These are phyloP conservation scores for Atkinsonella texensis DNA, from an alignment of 2,329 filamentous ascomycete species.

Conservation along the genomic window DNA sequence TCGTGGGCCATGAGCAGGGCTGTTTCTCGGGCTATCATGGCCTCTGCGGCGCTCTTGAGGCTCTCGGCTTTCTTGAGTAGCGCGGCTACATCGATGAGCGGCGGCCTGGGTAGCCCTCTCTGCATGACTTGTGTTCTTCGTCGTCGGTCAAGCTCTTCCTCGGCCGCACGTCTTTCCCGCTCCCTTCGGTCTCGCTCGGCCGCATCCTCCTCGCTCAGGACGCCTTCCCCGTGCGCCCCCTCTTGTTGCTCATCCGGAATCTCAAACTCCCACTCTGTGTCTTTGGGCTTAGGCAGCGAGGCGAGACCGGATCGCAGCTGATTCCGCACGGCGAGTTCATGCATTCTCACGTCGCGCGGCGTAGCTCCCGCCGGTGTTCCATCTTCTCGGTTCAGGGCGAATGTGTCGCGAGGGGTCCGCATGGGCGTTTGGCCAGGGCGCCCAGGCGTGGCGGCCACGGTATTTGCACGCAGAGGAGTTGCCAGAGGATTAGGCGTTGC, in stretches of 20 bases:
- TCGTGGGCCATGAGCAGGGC: slow-evolving; percentile 74
- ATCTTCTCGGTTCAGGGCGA: slow-evolving; percentile 67
- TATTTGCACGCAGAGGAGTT: slow-evolving; percentile 64
- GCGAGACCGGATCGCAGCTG: slow-evolving; percentile 64
- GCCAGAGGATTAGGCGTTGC: slow-evolving; percentile 95
- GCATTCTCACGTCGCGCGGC: slow-evolving; percentile 61
- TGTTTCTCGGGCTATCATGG: slow-evolving; percentile 63
- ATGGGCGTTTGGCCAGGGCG: slow-evolving; percentile 70
- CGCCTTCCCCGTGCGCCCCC: slow-evolving; percentile 28
- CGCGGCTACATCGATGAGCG: slow-evolving; percentile 55
- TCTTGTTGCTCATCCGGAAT: slow-evolving; percentile 73
- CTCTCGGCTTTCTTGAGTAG: slow-evolving; percentile 52
- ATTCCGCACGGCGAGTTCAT: slow-evolving; percentile 55
- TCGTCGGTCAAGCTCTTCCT: slow-evolving; percentile 65
- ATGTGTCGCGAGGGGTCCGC: slow-evolving; percentile 77
- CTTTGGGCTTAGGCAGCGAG: slow-evolving; percentile 81
- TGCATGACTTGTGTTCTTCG: slow-evolving; percentile 89
- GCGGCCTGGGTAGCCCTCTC: slow-evolving; percentile 65
- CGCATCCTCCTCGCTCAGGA: slow-evolving; percentile 43
- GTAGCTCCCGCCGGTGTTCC: slow-evolving; percentile 60
- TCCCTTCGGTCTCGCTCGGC: slow-evolving; percentile 74
- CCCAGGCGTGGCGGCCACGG: slow-evolving; percentile 54
- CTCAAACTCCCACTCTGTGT: slow-evolving; percentile 89
- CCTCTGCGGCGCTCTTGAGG: slow-evolving; percentile 51
- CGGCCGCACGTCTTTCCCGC: slow-evolving; percentile 57